Conservation (phyloP, 192 early-diverging fungal genomes). For the Backusella morwellensis region DNA sequence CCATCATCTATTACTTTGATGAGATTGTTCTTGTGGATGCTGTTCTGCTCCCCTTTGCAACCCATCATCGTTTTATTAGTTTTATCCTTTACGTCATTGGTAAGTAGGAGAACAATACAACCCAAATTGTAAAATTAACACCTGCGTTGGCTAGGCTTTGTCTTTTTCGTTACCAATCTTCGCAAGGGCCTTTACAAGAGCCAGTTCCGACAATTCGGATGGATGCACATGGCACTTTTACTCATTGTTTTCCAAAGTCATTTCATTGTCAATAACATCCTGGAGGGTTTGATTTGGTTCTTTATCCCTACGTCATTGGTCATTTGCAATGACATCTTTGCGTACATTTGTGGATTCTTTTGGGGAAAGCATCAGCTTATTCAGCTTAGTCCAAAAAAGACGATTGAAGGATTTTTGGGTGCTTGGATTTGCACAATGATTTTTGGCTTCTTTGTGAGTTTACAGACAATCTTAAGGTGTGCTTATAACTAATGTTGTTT, state of each 20-base stretch:
- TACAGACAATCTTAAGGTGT: too few relatives aligned
- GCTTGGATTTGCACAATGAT: constrained; percentile 82
- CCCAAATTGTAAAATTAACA: too few relatives aligned
- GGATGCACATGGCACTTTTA: constrained; percentile 94
- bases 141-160: constrained; percentile 62
- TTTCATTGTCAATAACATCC: constrained; percentile 96
- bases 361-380: constrained; percentile 89
- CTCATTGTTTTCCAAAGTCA: constrained; percentile 91
- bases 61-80: constrained; percentile 92
- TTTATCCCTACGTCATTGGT: constrained; percentile 85
- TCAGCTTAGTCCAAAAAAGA: constrained; percentile 93
- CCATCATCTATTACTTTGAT: constrained; percentile 86
- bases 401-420: constrained; percentile 95
- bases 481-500: background rate
- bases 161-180: constrained; percentile 90
- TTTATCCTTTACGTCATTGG: constrained; percentile 86
- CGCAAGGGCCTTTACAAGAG: constrained; percentile 92
- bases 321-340: constrained; percentile 93
- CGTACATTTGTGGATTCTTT: constrained; percentile 95
- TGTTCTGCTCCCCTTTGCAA: constrained; percentile 77
- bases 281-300: constrained; percentile 98
- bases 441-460: constrained; percentile 73
- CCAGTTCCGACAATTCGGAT: constrained; percentile 93
- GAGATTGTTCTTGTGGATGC: constrained; percentile 80
- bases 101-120: constrained; percentile 17